Evolutionary conservation across 208 protist species (phyloP), one percentile per base, ranked within the genome.

Genomic region (Trypanosoma melophagium): DNA sequence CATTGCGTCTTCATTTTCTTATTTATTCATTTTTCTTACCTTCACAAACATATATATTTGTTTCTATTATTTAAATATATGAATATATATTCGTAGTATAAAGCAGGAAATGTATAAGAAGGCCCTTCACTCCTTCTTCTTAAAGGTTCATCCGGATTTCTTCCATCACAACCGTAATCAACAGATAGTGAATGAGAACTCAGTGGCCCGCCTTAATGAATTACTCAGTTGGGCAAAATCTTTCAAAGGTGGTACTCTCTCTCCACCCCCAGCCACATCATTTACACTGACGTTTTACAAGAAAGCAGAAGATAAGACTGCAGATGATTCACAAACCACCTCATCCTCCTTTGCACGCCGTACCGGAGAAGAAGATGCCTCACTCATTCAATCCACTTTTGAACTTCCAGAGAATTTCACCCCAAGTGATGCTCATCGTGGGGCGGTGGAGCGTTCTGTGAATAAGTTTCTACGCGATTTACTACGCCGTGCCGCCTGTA

Each of bases 61-160:
- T 35, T 35, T 35, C 5, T 35, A 7, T 35, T 35, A 47, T 14
- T 14, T 14, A 47, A 47, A 47, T 14, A 12, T 14, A 47, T 17
- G 10, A 47, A 12, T n/a, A 10, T 41, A 60, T 19, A 14, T 22
- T 10, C n/a, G 8, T 14, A 60, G 22, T 17, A 42, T 14, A 54
- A 1, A 42, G 28, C 4, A 21, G 31, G 22, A n/a, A 41, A 96
- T 96, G 87, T 97, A 97, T 80, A 97, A 97, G 75, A 94, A 91
- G 60, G 89, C 92, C 0, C 81, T 97, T 44, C 90, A 95, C 60
- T 78, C 86, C 65, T 97, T 97, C 57, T 95, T 97, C 58, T 70
- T 97, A 52, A 95, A 95, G 76, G 88, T 95, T n/a, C 92, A 97
- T 57, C 92, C 92, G 9, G 92, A 97, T 63, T 95, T 97, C 42